Percentiles rank a stretch among this genome's conserved stretches.
Conservation (phyloP, 768 basidiomycete genomes). For the Chiua virens region DNA sequence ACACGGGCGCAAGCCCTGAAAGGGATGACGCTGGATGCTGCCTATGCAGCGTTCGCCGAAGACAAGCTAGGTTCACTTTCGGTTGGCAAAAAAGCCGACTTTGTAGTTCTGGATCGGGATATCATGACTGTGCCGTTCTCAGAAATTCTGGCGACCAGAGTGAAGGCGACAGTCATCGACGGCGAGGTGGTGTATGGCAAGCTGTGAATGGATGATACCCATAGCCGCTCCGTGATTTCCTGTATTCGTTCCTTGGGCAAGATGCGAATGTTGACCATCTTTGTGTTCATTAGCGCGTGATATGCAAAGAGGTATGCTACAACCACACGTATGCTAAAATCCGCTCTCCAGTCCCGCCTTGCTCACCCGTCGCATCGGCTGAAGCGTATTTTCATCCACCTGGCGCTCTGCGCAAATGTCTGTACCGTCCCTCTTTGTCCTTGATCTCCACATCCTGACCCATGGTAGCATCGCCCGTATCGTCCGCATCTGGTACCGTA, state of each 20-base stretch:
- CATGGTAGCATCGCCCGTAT: constrained; percentile 37
- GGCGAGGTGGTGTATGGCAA: constrained; percentile 65
- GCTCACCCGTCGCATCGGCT: constrained; percentile 86
- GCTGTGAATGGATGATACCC: constrained; percentile 15
- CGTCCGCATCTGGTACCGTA: constrained; percentile 28
- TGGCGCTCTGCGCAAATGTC: constrained; percentile 84
- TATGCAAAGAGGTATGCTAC: constrained; percentile 19
- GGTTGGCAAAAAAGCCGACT: constrained; percentile 84
- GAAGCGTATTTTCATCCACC: constrained; percentile 86
- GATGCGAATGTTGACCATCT: too few relatives aligned
- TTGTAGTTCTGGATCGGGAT: constrained; percentile 78
- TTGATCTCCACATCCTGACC: constrained; percentile 90
- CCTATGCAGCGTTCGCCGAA: constrained; percentile 84
- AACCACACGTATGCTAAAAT: constrained; percentile 2
- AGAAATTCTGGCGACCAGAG: constrained; percentile 67
- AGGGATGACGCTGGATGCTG: constrained; percentile 89
- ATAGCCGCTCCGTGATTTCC: background rate
- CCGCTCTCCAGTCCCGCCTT: constrained; percentile 90
- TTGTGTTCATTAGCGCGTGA: background rate
- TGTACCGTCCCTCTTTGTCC: constrained; percentile 80
- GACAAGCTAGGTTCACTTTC: constrained; percentile 67
- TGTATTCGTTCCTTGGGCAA: too few relatives aligned
- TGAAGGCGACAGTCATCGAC: constrained; percentile 73
- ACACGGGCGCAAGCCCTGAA: constrained; percentile 81
- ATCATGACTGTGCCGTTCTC: constrained; percentile 63